Evolutionary conservation across 129 eudicot genomes (phyloP), one percentile per base, ranked within the genome.

Genomic region (Chrysanthemum lavandulifolium): DNA sequence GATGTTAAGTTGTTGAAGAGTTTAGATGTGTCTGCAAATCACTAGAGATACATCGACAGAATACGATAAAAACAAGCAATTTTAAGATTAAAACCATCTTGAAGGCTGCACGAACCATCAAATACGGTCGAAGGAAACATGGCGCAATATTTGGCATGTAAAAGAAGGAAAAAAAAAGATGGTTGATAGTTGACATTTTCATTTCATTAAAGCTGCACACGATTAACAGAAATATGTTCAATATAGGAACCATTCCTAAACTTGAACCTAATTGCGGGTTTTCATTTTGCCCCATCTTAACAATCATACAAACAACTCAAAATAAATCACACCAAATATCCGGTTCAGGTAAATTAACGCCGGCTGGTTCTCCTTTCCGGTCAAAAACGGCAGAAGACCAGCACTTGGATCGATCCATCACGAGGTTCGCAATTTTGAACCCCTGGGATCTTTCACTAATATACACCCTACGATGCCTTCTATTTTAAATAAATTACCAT

Each of bases 231-330:
- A 74, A 73, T 53, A 57, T 60, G 85, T 64, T 62, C 87, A 75
- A 82, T 61, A 64, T 75, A 86, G 89, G 91, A 86, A 77, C 96
- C 96, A 64, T 78, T 79, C 89, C 89, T 74, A 83, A 69, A 73
- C 84, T 67, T 71, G 86, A 76, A 75, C 86, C 82, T 71, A 75
- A 67, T 16, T 53, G 2, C 3, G 75, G 83, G 88, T 82, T 75
- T 56, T 76, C 67, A 71, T 67, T 65, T 76, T 56, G 57, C 79
- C 84, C 77, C 69, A 57, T 62, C 43, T 65, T 43, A 40, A 65
- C 10, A 36, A 69, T 40, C 82, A 71, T 12, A 71, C 81, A 83
- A 72, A 48, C 69, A 68, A 84, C 79, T 80, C 48, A 58, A 65
- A 65, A 69, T 56, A 81, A 83, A 63, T 81, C 90, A 82, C 82